phyloP scores from a whole-genome alignment of 768 basidiomycete species.

The Auriculariales sp. region DNA sequence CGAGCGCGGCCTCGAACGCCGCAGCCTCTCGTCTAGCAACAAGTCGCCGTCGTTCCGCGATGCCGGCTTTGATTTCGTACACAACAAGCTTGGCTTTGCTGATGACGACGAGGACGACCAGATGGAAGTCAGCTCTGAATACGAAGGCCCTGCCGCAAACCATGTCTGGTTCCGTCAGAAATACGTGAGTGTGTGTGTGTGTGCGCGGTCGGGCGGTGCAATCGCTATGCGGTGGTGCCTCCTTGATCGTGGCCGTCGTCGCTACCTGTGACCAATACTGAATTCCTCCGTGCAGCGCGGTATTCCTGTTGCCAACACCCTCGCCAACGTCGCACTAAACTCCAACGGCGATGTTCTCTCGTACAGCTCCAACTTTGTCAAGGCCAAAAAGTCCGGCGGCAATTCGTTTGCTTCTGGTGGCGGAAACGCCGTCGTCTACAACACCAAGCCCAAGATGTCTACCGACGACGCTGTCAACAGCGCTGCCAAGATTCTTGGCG shows the following conservation, averaged over 20 bases:
- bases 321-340: conserved; percentile 1
- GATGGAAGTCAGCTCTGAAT: neutral
- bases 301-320: neutral
- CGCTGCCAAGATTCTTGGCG: neutral
- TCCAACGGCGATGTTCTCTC: neutral
- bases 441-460: neutral
- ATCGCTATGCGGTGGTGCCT: too few relatives aligned
- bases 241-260: too few relatives aligned
- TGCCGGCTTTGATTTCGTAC: neutral
- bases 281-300: too few relatives aligned
- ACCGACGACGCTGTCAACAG: neutral
- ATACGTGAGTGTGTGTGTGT: too few relatives aligned
- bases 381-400: neutral
- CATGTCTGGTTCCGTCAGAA: neutral
- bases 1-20: neutral
- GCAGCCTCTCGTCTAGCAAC: neutral
- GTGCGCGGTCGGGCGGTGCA: too few relatives aligned
- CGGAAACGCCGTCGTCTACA: too few relatives aligned
- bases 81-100: neutral
- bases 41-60: neutral
- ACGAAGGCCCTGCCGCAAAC: neutral
- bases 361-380: neutral
- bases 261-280: too few relatives aligned
- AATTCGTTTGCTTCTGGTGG: neutral
- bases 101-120: neutral